Evolutionary conservation across 345 rosid genomes (phyloP), one percentile per base, ranked within the genome.

Genomic region (Euphorbia peplus): DNA sequence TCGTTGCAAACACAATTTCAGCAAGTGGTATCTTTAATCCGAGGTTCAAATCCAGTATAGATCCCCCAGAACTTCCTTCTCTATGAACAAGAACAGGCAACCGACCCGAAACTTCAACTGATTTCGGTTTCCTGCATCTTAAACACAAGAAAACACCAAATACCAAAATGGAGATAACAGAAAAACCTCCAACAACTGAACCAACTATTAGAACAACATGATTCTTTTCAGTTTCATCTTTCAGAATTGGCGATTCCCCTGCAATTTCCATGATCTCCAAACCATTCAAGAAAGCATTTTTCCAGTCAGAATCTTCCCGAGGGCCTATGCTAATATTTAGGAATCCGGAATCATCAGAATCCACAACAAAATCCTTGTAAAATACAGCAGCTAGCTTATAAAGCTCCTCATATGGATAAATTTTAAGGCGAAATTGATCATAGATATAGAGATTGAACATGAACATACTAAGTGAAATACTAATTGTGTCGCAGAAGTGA

Each of bases 401-500:
- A 21, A 0, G 0, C 12, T 0, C 12, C 0, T 0, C 0, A 13
- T 35, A 68, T 4, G 90, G 82, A 15, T 67, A 8, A 13, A 91
- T 75, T 50, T 3, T 3, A 28, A 0, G 0, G 5, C 60, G 14
- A 67, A 47, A 74, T 14, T 81, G 44, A 0, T 76, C 67, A 57
- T 69, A 72, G 19, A 91, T 62, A 44, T 70, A 83, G 15, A 89
- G 82, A 60, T 67, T 64, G 70, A 91, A 85, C 6, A 1, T 4
- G 0, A 70, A 0, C 4, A 0, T 26, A 44, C 74, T 42, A 26
- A 0, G 13, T 0, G 74, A 0, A 3, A 0, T 0, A 44, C 79
- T 72, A 26, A 74, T 3, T 22, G 82, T 30, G 70, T 91, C 86
- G 47, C 84, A 86, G 70, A 91, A 91, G 58, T 91, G 87, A 67